A percentile compares a stretch with the other conserved stretches of the same genome.
phyloP scores from a whole-genome alignment of 1,139 yeast species.

The Geotrichum phurueaensis region DNA sequence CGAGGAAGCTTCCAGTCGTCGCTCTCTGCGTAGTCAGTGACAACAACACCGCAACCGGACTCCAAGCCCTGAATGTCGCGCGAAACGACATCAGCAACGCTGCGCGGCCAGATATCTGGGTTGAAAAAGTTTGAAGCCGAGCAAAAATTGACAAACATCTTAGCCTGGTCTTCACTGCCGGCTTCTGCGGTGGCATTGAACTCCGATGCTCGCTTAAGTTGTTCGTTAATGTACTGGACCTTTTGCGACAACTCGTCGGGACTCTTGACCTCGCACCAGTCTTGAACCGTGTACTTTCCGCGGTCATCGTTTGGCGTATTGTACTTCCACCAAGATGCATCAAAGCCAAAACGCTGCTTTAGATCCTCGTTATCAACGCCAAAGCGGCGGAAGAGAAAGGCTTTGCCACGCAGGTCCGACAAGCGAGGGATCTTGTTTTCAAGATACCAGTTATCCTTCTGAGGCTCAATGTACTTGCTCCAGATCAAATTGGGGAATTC shows the following conservation, averaged over 20 bases:
- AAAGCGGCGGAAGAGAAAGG: constrained; percentile 61
- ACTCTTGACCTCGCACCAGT: constrained; percentile 59
- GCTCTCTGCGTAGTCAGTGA: constrained; percentile 62
- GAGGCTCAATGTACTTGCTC: constrained; percentile 50
- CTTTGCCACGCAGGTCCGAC: constrained; percentile 63
- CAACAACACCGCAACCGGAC: constrained; percentile 45
- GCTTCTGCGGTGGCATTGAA: constrained; percentile 40
- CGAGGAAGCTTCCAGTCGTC: constrained; percentile 55
- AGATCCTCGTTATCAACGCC: constrained; percentile 49
- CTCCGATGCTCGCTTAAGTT: constrained; percentile 49
- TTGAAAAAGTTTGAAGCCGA: constrained; percentile 71
- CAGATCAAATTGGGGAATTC: constrained; percentile 63
- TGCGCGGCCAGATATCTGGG: constrained; percentile 68
- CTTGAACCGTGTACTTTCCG: constrained; percentile 62
- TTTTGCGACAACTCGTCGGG: constrained; percentile 53
- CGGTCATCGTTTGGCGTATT: constrained; percentile 63
- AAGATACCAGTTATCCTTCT: constrained; percentile 58
- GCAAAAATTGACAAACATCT: constrained; percentile 65
- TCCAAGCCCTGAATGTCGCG: constrained; percentile 38
- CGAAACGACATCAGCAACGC: constrained; percentile 49
- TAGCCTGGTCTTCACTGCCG: constrained; percentile 39
- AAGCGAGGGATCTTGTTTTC: constrained; percentile 51
- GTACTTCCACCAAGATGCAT: constrained; percentile 62
- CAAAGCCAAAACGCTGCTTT: constrained; percentile 50
- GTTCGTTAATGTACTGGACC: constrained; percentile 52